These are phyloP conservation scores for Anthostomella pinea DNA, from an alignment of 2,329 filamentous ascomycete genomes.

Conservation along the genomic window DNA sequence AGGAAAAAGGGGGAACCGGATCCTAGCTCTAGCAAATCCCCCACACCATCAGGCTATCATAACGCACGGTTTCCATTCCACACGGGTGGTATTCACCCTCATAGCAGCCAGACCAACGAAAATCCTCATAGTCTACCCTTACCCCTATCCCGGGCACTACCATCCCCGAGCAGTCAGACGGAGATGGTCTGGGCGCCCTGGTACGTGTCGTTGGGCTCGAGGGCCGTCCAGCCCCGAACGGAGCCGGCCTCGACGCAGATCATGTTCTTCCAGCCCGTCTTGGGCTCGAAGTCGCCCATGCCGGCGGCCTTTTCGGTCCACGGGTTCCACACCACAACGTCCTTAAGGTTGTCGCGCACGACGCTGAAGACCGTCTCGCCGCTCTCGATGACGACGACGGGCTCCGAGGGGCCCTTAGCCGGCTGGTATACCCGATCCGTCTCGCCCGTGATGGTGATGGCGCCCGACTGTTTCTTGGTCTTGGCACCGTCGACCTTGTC, in stretches of 20 bases:
- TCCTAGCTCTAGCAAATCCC: too few species aligned
- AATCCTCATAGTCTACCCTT: too few species aligned
- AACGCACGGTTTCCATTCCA: too few species aligned
- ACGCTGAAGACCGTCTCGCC: conserved; percentile 68
- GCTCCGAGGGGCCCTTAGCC: conserved; percentile 54
- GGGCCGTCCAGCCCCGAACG: conserved; percentile 75
- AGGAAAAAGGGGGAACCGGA: too few species aligned
- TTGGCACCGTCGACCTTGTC: conserved; percentile 76
- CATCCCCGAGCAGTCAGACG: conserved; percentile 25
- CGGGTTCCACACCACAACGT: conserved; percentile 96
- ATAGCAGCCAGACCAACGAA: too few species aligned
- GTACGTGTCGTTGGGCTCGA: conserved; percentile 74
- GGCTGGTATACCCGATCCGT: conserved; percentile 87
- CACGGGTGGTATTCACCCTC: too few species aligned
- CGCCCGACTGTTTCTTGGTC: conserved; percentile 62
- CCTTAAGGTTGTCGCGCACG: conserved; percentile 77
- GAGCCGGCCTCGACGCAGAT: conserved; percentile 89
- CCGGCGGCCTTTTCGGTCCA: conserved; percentile 81
- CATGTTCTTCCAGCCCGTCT: conserved; percentile 90
- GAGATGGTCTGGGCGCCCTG: conserved; percentile 59
- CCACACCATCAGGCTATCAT: too few species aligned
- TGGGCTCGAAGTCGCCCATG: conserved; percentile 84
- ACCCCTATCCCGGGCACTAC: too few species aligned
- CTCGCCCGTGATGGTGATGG: conserved; percentile 71
- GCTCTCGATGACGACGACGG: conserved; percentile 59